These are phyloP conservation scores for Erucastrum elatum DNA, from an alignment of 345 rosid genomes.

Conservation along the genomic window DNA sequence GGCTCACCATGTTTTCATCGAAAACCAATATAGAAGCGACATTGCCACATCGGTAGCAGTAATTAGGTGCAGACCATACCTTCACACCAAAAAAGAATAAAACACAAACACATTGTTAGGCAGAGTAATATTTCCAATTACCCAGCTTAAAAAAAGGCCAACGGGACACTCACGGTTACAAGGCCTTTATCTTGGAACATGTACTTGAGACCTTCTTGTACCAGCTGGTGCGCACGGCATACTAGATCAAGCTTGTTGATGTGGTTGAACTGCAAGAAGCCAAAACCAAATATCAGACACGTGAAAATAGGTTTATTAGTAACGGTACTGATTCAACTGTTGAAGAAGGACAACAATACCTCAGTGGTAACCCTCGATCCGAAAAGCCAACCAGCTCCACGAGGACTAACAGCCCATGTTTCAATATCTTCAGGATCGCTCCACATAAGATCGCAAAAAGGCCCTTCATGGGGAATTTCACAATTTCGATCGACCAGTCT, in stretches of 20 bases:
- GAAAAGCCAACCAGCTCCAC: constrained; percentile 99
- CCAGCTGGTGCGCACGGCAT: constrained; percentile 99
- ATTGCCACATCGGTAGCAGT: constrained; percentile 98
- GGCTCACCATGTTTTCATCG: constrained; percentile 90
- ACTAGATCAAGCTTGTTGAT: constrained; percentile 93
- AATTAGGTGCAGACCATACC: constrained; percentile 99
- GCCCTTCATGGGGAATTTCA: constrained; percentile 99
- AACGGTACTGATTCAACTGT: not conserved
- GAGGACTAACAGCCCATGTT: constrained; percentile 99
- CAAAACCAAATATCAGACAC: constrained; percentile 14
- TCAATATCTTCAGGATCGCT: constrained; percentile 99
- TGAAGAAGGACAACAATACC: constrained; percentile 44
- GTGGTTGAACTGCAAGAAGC: constrained; percentile 70
- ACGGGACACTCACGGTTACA: constrained; percentile 68
- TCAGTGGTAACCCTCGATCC: constrained; percentile 98
- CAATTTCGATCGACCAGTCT: constrained; percentile 90
- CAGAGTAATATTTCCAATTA: constrained; percentile 6
- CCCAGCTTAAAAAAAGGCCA: not conserved
- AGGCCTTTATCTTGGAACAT: constrained; percentile 99
- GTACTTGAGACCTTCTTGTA: constrained; percentile 99
- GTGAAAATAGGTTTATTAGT: constrained; percentile 15
- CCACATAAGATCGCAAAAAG: constrained; percentile 99
- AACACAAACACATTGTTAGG: not conserved
- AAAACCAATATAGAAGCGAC: constrained; percentile 98
- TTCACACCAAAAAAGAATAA: constrained; percentile 34